phyloP scores from a whole-genome alignment of 176 grass and related monocot genomes.

The Musa troglodytarum region DNA sequence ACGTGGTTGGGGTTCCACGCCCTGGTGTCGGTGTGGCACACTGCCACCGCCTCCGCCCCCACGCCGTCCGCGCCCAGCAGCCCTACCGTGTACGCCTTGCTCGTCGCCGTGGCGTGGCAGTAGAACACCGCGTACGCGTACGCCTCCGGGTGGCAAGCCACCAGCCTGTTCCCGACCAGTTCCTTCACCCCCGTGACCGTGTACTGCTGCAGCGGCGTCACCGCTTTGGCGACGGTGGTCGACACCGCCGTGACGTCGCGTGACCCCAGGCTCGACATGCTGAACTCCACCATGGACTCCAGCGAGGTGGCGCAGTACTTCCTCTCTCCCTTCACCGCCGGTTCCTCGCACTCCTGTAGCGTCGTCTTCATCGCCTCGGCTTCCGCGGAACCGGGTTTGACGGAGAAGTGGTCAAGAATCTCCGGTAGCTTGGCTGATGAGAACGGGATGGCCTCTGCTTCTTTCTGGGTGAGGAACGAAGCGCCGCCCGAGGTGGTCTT shows the following conservation, averaged over 20 bases:
- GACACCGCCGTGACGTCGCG: background rate
- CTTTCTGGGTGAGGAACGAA: background rate
- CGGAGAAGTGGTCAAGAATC: conserved; percentile 7
- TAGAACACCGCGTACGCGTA: conserved; percentile 20
- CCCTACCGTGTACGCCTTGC: conserved; percentile 1
- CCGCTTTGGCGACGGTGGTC: background rate
- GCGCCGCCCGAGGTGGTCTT: background rate
- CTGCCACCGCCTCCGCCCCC: conserved; percentile 11
- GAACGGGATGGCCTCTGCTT: conserved; percentile 7
- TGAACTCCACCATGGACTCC: conserved; percentile 24
- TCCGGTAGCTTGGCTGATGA: background rate
- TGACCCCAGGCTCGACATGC: background rate
- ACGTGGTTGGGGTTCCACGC: conserved; percentile 22
- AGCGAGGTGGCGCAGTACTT: conserved; percentile 25
- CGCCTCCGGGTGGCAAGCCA: conserved; percentile 8
- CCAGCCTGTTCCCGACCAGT: background rate
- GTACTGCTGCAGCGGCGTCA: conserved; percentile 5
- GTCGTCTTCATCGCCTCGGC: background rate
- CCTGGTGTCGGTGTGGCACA: conserved; percentile 20
- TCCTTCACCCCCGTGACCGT: background rate
- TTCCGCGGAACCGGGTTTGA: background rate
- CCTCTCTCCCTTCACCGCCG: background rate
- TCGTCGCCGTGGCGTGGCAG: conserved; percentile 10
- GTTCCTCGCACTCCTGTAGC: conserved; percentile 1
- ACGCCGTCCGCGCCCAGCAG: conserved; percentile 5